Evolutionary conservation across 2,329 filamentous ascomycete species (phyloP), one percentile per base, ranked within the genome.

Genomic region (Didymella arachidicola): DNA sequence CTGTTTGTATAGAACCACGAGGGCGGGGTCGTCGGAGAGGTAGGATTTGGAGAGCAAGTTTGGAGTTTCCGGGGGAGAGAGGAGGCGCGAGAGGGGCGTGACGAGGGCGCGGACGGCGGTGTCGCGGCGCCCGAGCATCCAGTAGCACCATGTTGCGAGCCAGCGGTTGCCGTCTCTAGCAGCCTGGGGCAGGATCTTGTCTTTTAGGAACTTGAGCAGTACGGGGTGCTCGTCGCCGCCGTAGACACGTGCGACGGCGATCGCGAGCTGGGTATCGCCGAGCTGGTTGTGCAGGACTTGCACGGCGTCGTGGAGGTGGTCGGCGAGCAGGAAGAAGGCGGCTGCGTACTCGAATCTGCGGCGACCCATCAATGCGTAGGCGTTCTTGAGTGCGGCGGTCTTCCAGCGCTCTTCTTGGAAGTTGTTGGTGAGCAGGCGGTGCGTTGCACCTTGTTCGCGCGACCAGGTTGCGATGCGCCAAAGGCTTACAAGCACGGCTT

Each of bases 401-500:
- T 86, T 90, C 91, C 95, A 98, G 66, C 91, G 89, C 0, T 88
- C 84, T 61, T 97, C 91, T 4, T 87, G 83, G 75, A 99, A 99
- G 74, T 98, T 93, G 71, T 97, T 96, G n/a, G 89, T 85, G 22
- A 99, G 81, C 29, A 99, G 83, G 60, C 86, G 87, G 59, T 89
- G 86, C 0, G 95, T 99, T 0, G 90, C 87, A 2, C 78, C 81
- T 77, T 98, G 95, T 76, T 99, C 96, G 57, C 85, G 87, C 68
- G 96, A 90, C 89, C 95, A 95, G 39, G 82, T 87, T 6, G 95
- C 93, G 86, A 98, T 97, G 18, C 96, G 87, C 95, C 95, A 99
- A 0, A 99, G 82, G 0, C 93, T 93, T 65, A 96, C 86, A 1
- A 99, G 84, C 0, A 98, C 90, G 2, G 90, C 84, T 77, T 99